Conservation (phyloP, 768 basidiomycete species). For the Royoungia palumana region DNA sequence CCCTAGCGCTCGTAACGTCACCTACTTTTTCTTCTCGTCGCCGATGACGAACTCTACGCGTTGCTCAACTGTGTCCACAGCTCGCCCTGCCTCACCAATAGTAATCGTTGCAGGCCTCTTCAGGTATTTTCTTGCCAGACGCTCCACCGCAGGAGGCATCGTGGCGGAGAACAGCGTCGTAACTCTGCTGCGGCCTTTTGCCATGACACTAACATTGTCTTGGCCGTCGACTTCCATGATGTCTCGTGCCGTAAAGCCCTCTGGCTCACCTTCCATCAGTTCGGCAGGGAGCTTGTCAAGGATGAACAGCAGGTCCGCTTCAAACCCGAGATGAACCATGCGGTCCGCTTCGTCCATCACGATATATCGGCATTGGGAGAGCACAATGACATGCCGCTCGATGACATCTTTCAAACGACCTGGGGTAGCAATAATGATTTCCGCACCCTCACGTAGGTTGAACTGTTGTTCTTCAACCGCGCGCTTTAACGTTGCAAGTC, state of each 20-base stretch:
- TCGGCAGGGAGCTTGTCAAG: slow-evolving; percentile 87
- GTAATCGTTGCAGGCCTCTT: slow-evolving; percentile 92
- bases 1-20: slow-evolving; percentile 6
- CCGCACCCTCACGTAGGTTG: slow-evolving; percentile 95
- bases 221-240: slow-evolving; percentile 76
- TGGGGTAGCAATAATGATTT: slow-evolving; percentile 98
- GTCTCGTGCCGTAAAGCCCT: slow-evolving; percentile 33
- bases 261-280: slow-evolving; percentile 76
- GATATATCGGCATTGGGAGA: slow-evolving; percentile 96
- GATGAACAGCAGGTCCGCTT: slow-evolving; percentile 91
- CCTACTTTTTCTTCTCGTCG: slow-evolving; percentile 96
- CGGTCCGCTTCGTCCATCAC: slow-evolving; percentile 99
- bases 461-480: slow-evolving; percentile 98
- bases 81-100: slow-evolving; percentile 96
- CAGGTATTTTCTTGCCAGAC: slow-evolving; percentile 91
- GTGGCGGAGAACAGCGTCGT: slow-evolving; percentile 97
- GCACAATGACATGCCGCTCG: slow-evolving; percentile 91
- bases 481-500: slow-evolving; percentile 44
- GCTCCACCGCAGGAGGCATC: slow-evolving; percentile 97
- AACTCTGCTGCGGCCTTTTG: slow-evolving; percentile 78
- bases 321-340: slow-evolving; percentile 98
- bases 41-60: slow-evolving; percentile 88
- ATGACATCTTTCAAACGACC: slow-evolving; percentile 98
- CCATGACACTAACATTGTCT: slow-evolving; percentile 43
- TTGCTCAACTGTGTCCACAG: slow-evolving; percentile 98